Evolutionary conservation across 192 early-diverging fungal species (phyloP).

Genomic region (Dissophora globulifera): DNA sequence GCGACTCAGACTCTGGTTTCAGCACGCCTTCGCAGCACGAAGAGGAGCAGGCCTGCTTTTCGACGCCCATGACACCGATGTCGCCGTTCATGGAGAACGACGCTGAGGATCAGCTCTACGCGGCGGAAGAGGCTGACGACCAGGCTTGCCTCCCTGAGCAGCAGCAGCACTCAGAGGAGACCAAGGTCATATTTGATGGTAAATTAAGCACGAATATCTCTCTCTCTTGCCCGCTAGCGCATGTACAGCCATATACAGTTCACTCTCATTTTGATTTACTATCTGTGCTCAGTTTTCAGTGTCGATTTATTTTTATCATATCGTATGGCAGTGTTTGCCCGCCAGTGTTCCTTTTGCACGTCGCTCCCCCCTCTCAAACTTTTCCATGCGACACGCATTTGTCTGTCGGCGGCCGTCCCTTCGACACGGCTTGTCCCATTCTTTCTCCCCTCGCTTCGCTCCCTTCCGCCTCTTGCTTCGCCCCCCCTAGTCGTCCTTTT

Average conservation of each 20-base stretch:
- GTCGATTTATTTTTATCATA: too few relatives aligned
- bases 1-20: constrained; percentile 50
- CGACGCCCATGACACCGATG: constrained; percentile 52
- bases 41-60: constrained; percentile 38
- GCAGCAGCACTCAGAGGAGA: constrained; percentile 3
- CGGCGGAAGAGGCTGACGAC: constrained; percentile 19
- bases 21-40: constrained; percentile 43
- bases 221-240: too few relatives aligned
- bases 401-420: too few relatives aligned
- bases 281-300: too few relatives aligned
- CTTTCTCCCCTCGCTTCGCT: not conserved
- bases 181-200: constrained; percentile 8
- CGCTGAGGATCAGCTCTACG: constrained; percentile 37
- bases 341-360: too few relatives aligned
- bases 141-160: constrained; percentile 15
- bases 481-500: not conserved
- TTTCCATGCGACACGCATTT: too few relatives aligned
- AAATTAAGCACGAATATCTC: constrained; percentile 1
- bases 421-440: too few relatives aligned
- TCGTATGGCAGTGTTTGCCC: too few relatives aligned
- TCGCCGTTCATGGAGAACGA: constrained; percentile 52
- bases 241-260: too few relatives aligned
- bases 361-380: too few relatives aligned
- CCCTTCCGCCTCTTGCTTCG: not conserved
- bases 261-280: not conserved